Evolutionary conservation across 1,284 basidiomycete species (phyloP), one percentile per base, ranked within the genome.

Genomic region (Pyrrhoderma lamaoense): DNA sequence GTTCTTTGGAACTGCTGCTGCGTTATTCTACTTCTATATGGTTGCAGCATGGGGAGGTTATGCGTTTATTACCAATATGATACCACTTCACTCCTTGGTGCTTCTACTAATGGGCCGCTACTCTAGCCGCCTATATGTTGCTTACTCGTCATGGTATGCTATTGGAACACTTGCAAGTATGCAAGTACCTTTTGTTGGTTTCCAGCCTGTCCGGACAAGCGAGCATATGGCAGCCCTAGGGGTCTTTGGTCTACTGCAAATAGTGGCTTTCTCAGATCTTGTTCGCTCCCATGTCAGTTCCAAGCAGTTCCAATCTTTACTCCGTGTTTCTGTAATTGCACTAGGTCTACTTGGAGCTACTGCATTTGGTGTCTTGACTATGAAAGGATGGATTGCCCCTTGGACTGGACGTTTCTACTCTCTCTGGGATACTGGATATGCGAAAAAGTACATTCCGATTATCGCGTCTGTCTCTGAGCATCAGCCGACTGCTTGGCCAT

Each of bases 21-120:
- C 94, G 5, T 71, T 99, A 13, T 98, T 99, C 72, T 99, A 99
- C 74, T 98, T 97, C 60, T 99, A 98, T 79, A 99, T 99, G 96
- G 96, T 99, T 14, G 95, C 96, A 45, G 96, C 96, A 11, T 99
- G 96, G 96, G 96, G 96, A 74, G 96, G 96, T 59, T 99, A 99
- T 69, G 96, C 92, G 1, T 99, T 99, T 76, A 99, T 99, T 70
- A 99, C 96, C 53, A 99, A 99, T 77, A 98, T 99, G 93, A 93
- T 99, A 54, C 96, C 96, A 31, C 73, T 99, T 1, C 96, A 99
- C 62, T 90, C 88, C 0, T 79, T 99, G 22, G 86, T 91, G 39
- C 82, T 99, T 53, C 79, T 98, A 55, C 74, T 97, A 42, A 99
- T 99, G 96, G 95, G 95, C n/a, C 81, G 96, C 45, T 99, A 85